Evolutionary conservation across 345 rosid genomes (phyloP).

Genomic region (Angophora floribunda): DNA sequence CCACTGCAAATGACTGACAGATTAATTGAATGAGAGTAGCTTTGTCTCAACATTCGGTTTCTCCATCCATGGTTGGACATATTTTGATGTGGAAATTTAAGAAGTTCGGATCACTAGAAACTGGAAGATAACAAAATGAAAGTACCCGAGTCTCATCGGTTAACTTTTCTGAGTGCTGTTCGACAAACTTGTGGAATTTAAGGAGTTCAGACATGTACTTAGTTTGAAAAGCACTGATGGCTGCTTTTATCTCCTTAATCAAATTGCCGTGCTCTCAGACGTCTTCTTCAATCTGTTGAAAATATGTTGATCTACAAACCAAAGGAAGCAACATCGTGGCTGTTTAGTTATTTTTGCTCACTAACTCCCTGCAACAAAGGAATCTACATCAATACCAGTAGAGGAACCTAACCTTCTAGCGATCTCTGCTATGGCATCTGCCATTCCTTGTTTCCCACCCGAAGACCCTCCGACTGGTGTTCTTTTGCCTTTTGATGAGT

Average conservation of each 20-base stretch:
- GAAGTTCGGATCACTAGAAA: background rate
- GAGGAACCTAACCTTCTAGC: slow-evolving; percentile 37
- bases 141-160: slow-evolving; percentile 57
- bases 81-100: background rate
- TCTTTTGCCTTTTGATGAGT: slow-evolving; percentile 7
- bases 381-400: background rate
- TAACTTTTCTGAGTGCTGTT: slow-evolving; percentile 39
- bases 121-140: background rate
- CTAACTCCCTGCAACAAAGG: background rate
- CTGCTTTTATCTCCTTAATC: slow-evolving; percentile 28
- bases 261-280: slow-evolving; percentile 29
- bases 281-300: slow-evolving; percentile 64
- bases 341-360: background rate
- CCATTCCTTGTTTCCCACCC: slow-evolving; percentile 52
- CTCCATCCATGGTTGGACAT: background rate
- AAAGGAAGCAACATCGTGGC: background rate
- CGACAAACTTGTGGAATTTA: slow-evolving; percentile 44
- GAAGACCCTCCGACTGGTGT: slow-evolving; percentile 4
- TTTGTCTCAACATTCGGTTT: background rate
- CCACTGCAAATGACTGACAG: background rate
- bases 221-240: slow-evolving; percentile 31
- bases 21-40: background rate
- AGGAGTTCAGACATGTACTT: slow-evolving; percentile 49
- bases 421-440: slow-evolving; percentile 65
- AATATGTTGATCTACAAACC: slow-evolving; percentile 41